phyloP scores from a whole-genome alignment of 2,329 filamentous ascomycete genomes.

The Colletotrichum abscissum region DNA sequence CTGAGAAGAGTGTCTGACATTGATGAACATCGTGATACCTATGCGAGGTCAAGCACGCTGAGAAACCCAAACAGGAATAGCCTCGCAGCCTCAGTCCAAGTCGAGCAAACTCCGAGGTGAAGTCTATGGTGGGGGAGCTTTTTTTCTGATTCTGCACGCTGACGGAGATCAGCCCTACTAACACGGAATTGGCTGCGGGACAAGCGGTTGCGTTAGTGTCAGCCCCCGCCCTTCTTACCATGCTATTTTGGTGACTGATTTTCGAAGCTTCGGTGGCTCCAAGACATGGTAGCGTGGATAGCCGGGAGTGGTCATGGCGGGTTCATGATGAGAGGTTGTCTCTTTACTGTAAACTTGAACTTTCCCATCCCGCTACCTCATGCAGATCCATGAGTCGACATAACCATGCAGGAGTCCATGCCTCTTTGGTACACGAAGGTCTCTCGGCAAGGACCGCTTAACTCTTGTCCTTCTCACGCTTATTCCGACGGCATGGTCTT shows the following conservation, averaged over 20 bases:
- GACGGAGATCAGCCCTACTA: constrained; percentile 22
- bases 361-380: background rate
- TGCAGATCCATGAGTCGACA: background rate
- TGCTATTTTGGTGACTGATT: background rate
- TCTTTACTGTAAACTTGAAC: background rate
- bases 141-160: background rate
- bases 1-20: background rate
- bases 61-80: background rate
- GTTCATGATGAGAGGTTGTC: background rate
- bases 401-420: background rate
- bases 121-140: background rate
- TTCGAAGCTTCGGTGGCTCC: background rate
- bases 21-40: background rate
- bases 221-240: background rate
- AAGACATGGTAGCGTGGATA: background rate
- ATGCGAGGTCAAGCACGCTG: background rate
- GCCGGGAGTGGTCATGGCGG: background rate
- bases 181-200: background rate
- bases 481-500: background rate
- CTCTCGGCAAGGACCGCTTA: background rate
- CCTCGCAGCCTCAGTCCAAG: background rate
- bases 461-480: background rate
- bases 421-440: background rate
- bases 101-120: background rate
- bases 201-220: background rate